These are phyloP conservation scores for Amanita pallidorosea DNA, from an alignment of 768 basidiomycete genomes.

Conservation along the genomic window DNA sequence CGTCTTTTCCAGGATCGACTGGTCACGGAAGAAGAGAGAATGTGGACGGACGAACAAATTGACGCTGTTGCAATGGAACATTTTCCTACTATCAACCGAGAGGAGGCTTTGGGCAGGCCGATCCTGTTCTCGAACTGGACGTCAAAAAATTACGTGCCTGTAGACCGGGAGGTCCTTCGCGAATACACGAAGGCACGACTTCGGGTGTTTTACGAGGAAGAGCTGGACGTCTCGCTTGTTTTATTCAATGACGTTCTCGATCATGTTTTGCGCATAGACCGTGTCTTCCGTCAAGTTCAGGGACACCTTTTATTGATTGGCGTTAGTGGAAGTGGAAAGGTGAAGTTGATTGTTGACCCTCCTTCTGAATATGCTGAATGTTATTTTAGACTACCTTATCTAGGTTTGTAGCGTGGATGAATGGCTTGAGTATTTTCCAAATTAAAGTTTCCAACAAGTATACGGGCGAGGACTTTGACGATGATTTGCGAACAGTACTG, in stretches of 20 bases:
- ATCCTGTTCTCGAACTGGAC: conserved; percentile 99
- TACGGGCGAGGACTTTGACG: conserved; percentile 97
- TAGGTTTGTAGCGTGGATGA: conserved; percentile 99
- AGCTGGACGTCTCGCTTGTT: conserved; percentile 93
- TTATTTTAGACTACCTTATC: conserved; percentile 80
- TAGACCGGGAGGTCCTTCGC: conserved; percentile 84
- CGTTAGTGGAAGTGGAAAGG: conserved; percentile 98
- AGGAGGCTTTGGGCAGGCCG: conserved; percentile 80
- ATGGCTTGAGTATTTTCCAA: conserved; percentile 97
- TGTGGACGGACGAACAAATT: conserved; percentile 92
- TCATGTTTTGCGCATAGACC: conserved; percentile 94
- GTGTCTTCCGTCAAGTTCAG: conserved; percentile 97
- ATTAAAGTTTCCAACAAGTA: conserved; percentile 99
- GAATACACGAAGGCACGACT: conserved; percentile 96
- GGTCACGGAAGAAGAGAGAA: conserved; percentile 84
- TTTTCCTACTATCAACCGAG: conserved; percentile 87
- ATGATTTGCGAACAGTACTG: conserved; percentile 90
- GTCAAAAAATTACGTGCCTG: conserved; percentile 91
- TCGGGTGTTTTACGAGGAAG: conserved; percentile 98
- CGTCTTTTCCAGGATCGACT: conserved; percentile 97
- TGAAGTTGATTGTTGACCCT: conserved; percentile 20
- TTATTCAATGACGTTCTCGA: conserved; percentile 98
- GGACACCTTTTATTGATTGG: conserved; percentile 95
- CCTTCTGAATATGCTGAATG: neutral
- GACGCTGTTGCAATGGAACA: conserved; percentile 75